phyloP scores from a whole-genome alignment of 2,329 filamentous ascomycete species.

The Cladosporium colombiae region DNA sequence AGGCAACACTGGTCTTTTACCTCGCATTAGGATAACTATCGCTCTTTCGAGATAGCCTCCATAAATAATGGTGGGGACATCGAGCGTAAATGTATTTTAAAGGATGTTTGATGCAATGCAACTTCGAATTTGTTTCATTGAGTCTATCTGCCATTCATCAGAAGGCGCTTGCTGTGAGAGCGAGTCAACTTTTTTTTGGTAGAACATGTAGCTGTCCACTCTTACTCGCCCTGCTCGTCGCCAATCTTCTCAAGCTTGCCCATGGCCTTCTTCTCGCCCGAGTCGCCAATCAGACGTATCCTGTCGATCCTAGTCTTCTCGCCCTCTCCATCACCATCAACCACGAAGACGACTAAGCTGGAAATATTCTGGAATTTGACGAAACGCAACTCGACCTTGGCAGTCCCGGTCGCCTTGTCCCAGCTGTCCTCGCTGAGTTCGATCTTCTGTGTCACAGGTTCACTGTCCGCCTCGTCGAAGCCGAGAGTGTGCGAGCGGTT shows the following conservation, averaged over 20 bases:
- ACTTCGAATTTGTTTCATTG: background rate
- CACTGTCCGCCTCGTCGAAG: constrained; percentile 91
- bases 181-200: background rate
- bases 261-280: constrained; percentile 87
- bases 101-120: background rate
- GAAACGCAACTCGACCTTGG: constrained; percentile 68
- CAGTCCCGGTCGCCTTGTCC: constrained; percentile 56
- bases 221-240: constrained; percentile 65
- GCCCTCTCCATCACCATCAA: constrained; percentile 74
- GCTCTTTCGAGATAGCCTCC: background rate
- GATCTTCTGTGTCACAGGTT: constrained; percentile 76
- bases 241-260: constrained; percentile 95
- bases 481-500: constrained; percentile 89
- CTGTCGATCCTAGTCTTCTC: constrained; percentile 85
- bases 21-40: background rate
- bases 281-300: constrained; percentile 79
- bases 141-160: background rate
- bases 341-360: constrained; percentile 83
- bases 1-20: background rate
- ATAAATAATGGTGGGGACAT: background rate
- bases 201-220: background rate
- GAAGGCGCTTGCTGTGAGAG: background rate
- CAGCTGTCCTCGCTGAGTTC: constrained; percentile 75
- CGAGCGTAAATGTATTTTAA: background rate
- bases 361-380: constrained; percentile 97